Evolutionary conservation across 2,329 filamentous ascomycete genomes (phyloP), one percentile per base, ranked within the genome.

Genomic region (Pleoardoris graminearum): DNA sequence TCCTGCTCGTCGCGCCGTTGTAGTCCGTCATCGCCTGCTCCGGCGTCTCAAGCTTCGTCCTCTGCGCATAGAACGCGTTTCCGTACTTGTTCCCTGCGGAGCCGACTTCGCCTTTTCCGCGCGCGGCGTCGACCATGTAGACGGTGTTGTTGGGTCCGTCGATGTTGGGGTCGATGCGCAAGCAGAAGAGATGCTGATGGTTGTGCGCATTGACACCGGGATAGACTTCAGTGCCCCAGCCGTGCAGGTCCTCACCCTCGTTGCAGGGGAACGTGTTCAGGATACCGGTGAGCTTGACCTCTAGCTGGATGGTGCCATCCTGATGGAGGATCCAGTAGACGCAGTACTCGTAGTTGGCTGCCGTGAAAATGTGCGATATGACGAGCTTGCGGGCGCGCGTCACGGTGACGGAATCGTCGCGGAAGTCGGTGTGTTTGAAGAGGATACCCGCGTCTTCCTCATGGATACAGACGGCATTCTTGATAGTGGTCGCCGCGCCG

Each of bases 381-480:
- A 96, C 82, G 52, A 97, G 83, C 71, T 94, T 95, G 48, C 91
- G 85, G 1, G 87, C 91, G 22, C 92, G 86, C 0, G 91, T 96
- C 4, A 96, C 89, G 8, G 94, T 90, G 49, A 86, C 84, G 0
- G 89, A 93, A 37, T 94, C 88, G 68, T 97, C 92, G 32, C 92
- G 84, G 82, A 96, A 97, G 75, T 97, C 92, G 14, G 86, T 91
- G 76, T 95, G 90, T 77, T 97, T 97, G 83, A 95, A 96, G 0
- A 96, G 79, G 53, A 97, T 94, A 5, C 92, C 92, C 1, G 85
- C 84, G 60, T 97, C 92, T 76, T 97, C 92, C 72, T 97, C 92
- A 75, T 97, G 92, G 60, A 97, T 92, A 73, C 92, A 97, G 61
- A 97, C 88, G 32, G 92, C 92, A 68, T 96, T 96, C 79, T 96